Evolutionary conservation across 176 grass and related monocot genomes (phyloP), one percentile per base, ranked within the genome.

Genomic region (Rhynchospora breviuscula): DNA sequence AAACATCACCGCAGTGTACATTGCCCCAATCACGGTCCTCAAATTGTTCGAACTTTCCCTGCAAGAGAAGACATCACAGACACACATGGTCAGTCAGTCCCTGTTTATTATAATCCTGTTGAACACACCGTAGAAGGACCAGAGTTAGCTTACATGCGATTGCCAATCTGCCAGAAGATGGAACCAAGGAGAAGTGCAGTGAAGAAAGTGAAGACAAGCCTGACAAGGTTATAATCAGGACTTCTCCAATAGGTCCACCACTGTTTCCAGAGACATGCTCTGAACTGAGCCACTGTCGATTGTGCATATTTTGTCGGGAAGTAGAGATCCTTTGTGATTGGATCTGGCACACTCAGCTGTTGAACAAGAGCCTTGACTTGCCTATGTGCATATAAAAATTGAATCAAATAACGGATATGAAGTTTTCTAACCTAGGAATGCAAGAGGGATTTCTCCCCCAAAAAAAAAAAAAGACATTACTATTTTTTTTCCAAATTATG

Each of bases 211-310:
- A 95, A 99, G 88, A 75, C 79, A 87, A 91, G 88, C 88, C 96
- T 95, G 84, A 99, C 96, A 80, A 95, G 91, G 66, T 99, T 99
- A 68, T 99, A 99, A 78, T 99, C 96, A 7, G 96, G 96, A 60
- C 93, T 99, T 63, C 96, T 90, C 96, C 96, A 99, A 44, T 95
- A 95, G 58, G 89, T 95, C 89, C 90, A 85, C 89, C 91, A 92
- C 59, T 99, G 93, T 76, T 99, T 99, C 96, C 96, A 99, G 44
- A 99, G 87, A 90, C 96, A 99, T 40, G 96, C 91, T 86, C 86
- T 95, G 86, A 99, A 93, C 85, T 99, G 96, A 29, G 89, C 89
- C 78, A 78, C 43, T 12, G 81, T 79, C 31, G 91, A 86, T 63
- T 88, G 89, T 3, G 93, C 92, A 47, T 90, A 99, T 79, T 93